phyloP scores from a whole-genome alignment of 345 rosid species.

The Jatropha curcas region DNA sequence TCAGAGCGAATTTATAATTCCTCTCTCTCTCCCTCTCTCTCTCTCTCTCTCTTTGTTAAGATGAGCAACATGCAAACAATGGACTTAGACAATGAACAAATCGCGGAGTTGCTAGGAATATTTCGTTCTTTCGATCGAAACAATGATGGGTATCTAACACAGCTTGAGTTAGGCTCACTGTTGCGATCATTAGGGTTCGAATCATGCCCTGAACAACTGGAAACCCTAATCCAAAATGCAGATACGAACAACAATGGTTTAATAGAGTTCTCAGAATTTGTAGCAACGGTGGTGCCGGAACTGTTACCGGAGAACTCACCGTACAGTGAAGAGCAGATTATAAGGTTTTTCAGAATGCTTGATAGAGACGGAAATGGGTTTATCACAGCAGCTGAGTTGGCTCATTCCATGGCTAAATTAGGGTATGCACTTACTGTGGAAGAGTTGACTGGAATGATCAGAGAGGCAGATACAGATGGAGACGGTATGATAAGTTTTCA shows the following conservation, averaged over 20 bases:
- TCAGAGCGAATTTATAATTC: no score
- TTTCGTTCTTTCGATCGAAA: slow-evolving; percentile 78
- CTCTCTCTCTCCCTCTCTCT: no score
- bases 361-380: slow-evolving; percentile 80
- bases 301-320: slow-evolving; percentile 57
- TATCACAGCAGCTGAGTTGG: slow-evolving; percentile 79
- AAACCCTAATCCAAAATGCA: slow-evolving; percentile 56
- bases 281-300: slow-evolving; percentile 69
- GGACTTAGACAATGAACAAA: slow-evolving; percentile 64
- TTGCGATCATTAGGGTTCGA: slow-evolving; percentile 64
- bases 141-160: slow-evolving; percentile 78
- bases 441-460: slow-evolving; percentile 83
- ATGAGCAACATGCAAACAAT: slow-evolving; percentile 53
- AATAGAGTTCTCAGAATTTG: slow-evolving; percentile 78
- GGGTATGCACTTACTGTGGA: slow-evolving; percentile 79
- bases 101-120: slow-evolving; percentile 64
- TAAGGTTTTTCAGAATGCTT: slow-evolving; percentile 62
- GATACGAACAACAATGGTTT: slow-evolving; percentile 77
- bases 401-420: slow-evolving; percentile 82
- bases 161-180: slow-evolving; percentile 81
- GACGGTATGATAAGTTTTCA: slow-evolving; percentile 76
- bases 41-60: background rate
- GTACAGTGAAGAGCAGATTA: slow-evolving; percentile 72
- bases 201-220: slow-evolving; percentile 69
- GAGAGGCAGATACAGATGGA: slow-evolving; percentile 84